phyloP scores from a whole-genome alignment of 495 filamentous ascomycete genomes.

The Penicillium nucicola region DNA sequence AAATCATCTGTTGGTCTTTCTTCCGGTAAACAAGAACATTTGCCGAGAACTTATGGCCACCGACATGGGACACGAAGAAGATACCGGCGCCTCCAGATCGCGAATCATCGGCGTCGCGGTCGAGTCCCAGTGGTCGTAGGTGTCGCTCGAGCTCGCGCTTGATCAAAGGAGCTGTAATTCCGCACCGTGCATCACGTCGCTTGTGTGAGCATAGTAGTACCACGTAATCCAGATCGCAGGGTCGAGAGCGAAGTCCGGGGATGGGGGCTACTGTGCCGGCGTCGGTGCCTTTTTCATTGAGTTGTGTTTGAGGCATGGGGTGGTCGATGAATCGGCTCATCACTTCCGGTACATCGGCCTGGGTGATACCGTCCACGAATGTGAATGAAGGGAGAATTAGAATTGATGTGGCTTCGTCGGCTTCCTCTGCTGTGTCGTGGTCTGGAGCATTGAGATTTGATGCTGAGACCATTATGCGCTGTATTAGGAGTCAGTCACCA shows the following conservation, averaged over 20 bases:
- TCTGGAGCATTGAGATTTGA: conserved; percentile 76
- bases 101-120: conserved; percentile 83
- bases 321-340: conserved; percentile 65
- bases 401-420: conserved; percentile 60
- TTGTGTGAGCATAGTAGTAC: conserved; percentile 93
- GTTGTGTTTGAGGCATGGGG: conserved; percentile 63
- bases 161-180: conserved; percentile 84
- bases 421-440: conserved; percentile 28
- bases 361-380: conserved; percentile 75
- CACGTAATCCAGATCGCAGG: conserved; percentile 75
- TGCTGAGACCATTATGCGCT: conserved; percentile 88
- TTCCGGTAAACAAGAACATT: conserved; percentile 88
- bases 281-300: conserved; percentile 46
- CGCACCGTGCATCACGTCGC: conserved; percentile 90
- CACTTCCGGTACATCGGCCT: conserved; percentile 62
- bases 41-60: conserved; percentile 90
- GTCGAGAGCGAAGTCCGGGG: conserved; percentile 46
- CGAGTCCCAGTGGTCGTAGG: conserved; percentile 75
- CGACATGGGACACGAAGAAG: conserved; percentile 92
- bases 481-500: conserved; percentile 7
- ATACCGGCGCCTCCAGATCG: conserved; percentile 85
- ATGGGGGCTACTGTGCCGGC: conserved; percentile 1
- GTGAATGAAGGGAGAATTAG: conserved; percentile 86
- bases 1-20: conserved; percentile 77
- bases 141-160: conserved; percentile 84